These are phyloP conservation scores for Bauhinia variegata DNA, from an alignment of 306 rosid species.

Conservation along the genomic window DNA sequence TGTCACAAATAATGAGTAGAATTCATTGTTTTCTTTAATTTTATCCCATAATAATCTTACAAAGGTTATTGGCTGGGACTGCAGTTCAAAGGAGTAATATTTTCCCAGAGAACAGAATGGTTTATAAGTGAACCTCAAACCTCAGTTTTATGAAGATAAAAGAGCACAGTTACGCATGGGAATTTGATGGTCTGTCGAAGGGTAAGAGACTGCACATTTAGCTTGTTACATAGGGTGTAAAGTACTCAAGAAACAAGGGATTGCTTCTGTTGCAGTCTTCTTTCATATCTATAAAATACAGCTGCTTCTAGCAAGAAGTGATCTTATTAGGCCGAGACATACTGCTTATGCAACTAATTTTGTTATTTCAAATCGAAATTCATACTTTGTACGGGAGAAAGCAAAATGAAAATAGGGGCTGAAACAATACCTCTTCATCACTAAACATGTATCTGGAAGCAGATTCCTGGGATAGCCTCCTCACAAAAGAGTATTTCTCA, in stretches of 20 bases:
- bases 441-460: slow-evolving; percentile 68
- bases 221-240: background rate
- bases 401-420: slow-evolving; percentile 20
- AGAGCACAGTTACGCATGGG: too few species aligned
- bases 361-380: slow-evolving; percentile 19
- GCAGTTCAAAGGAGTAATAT: background rate
- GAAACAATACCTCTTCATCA: slow-evolving; percentile 72
- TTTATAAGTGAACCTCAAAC: too few species aligned
- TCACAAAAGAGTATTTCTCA: slow-evolving; percentile 78
- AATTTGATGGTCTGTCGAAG: too few species aligned
- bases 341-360: background rate
- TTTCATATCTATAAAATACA: slow-evolving; percentile 1
- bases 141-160: too few species aligned
- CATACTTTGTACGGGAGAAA: slow-evolving; percentile 16
- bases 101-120: too few species aligned
- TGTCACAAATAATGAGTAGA: slow-evolving; percentile 5
- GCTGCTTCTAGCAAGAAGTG: too few species aligned
- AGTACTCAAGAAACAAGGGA: background rate
- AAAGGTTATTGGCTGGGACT: background rate
- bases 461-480: slow-evolving; percentile 85
- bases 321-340: slow-evolving; percentile 7
- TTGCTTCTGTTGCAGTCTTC: background rate
- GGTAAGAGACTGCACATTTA: background rate
- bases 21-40: background rate
- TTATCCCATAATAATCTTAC: background rate